Percentiles rank a stretch among this genome's conserved stretches.
Conservation (phyloP, 1,284 basidiomycete species). For the Pisolithus thermaeus region DNA sequence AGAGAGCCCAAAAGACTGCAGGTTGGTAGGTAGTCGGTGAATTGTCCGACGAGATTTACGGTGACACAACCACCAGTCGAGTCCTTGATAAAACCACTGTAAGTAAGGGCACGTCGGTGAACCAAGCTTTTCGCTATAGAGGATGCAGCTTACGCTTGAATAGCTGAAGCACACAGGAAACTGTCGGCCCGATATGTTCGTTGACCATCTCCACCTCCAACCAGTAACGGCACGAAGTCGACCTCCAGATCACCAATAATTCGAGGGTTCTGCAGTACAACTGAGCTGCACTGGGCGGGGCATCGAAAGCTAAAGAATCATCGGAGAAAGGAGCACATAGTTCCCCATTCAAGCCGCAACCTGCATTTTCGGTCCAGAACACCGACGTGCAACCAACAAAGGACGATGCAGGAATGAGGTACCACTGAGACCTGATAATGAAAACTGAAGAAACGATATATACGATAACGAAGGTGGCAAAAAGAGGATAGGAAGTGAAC, state of each 20-base stretch:
- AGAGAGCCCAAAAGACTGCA: slow-evolving; percentile 58
- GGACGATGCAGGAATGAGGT: slow-evolving; percentile 55
- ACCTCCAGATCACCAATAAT: slow-evolving; percentile 67
- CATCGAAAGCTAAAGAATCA: slow-evolving; percentile 72
- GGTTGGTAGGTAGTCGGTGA: slow-evolving; percentile 59
- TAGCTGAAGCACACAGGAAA: slow-evolving; percentile 84
- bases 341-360: slow-evolving; percentile 74
- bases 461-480: slow-evolving; percentile 47
- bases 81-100: slow-evolving; percentile 63
- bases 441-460: slow-evolving; percentile 75
- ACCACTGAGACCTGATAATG: slow-evolving; percentile 67
- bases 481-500: slow-evolving; percentile 48
- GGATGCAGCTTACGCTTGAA: slow-evolving; percentile 58
- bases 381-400: slow-evolving; percentile 66
- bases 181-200: slow-evolving; percentile 77
- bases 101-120: slow-evolving; percentile 2
- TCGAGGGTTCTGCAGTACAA: slow-evolving; percentile 71
- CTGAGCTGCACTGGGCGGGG: slow-evolving; percentile 65
- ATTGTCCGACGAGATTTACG: slow-evolving; percentile 64
- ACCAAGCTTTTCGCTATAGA: not conserved
- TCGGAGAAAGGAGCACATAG: slow-evolving; percentile 65
- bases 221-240: slow-evolving; percentile 69
- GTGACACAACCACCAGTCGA: slow-evolving; percentile 74
- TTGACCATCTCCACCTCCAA: slow-evolving; percentile 73
- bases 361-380: slow-evolving; percentile 63